Base-by-base conservation (phyloP, 441 rosid species). In the Gossypium davidsonii region DNA sequence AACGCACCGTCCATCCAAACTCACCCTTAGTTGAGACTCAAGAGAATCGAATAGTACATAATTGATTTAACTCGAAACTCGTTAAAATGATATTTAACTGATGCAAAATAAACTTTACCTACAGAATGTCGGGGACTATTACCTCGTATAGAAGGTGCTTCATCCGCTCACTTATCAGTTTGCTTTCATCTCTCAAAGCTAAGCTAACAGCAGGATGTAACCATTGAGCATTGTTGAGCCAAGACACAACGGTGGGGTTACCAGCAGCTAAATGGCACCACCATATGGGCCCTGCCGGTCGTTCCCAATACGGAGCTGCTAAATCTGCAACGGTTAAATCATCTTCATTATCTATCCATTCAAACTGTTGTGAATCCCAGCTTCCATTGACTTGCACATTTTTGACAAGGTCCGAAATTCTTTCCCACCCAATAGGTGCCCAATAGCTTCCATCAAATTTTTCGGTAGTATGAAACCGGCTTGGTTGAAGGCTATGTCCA, bases 231-330 rank as follows among this genome's bases (percentile, higher is more conserved):
- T 61, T 80, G 28, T 21, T 85, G 51, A 92, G 93, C 97, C 97
- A 91, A 51, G 84, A 62, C 73, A 85, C 86, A 20, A 90, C 88
- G 49, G 75, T 73, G 10, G 89, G 83, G 78, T 91, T 84, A 73
- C 82, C 83, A 57, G 98, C 94, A 65, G 79, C 72, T 74, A 92
- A 73, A 79, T 95, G 97, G 59, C 99, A 95, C 99, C 99, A 95
- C 99, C 99, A 95, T 56, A 76, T 73, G 0, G 98, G 96, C 31
- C 99, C 99, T 0, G 84, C 96, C 1, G 97, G 95, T 9, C 86
- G 83, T 78, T 91, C 97, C 99, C 99, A 95, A 34, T 90, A 95
- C 0, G 99, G 99, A 59, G 96, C 88, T 2, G 97, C 98, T 87
- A 95, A 81, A 81, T 95, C 98, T 67, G 98, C 96, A 46, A 86